Evolutionary conservation across 2,329 filamentous ascomycete genomes (phyloP).

Genomic region (Cadophora gregata): DNA sequence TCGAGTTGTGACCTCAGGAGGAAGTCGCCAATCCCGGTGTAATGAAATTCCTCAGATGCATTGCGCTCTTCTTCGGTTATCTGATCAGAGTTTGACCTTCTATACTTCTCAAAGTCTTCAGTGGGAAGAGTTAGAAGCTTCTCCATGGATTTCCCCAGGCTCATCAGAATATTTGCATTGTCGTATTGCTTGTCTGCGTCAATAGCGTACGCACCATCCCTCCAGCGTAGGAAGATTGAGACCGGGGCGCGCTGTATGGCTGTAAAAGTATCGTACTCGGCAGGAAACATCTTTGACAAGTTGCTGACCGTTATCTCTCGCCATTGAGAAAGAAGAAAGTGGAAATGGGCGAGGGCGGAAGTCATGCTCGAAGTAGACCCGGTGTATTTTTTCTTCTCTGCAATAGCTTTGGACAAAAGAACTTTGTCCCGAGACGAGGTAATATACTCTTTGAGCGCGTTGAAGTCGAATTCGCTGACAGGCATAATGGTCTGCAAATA

Average conservation of each 20-base stretch:
- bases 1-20: conserved; percentile 96
- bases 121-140: conserved; percentile 87
- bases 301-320: conserved; percentile 70
- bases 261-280: conserved; percentile 72
- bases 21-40: conserved; percentile 84
- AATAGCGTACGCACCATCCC: conserved; percentile 88
- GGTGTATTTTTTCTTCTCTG: conserved; percentile 78
- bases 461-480: conserved; percentile 88
- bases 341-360: conserved; percentile 83
- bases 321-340: conserved; percentile 88
- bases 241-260: conserved; percentile 73
- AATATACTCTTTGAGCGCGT: conserved; percentile 82
- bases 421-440: conserved; percentile 85
- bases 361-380: conserved; percentile 99
- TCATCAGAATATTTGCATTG: conserved; percentile 82
- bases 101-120: conserved; percentile 85
- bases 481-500: conserved; percentile 95
- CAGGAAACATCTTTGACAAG: conserved; percentile 70
- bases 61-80: conserved; percentile 75
- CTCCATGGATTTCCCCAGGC: conserved; percentile 95
- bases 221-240: conserved; percentile 81
- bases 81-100: conserved; percentile 69
- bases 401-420: conserved; percentile 70
- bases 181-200: conserved; percentile 96
- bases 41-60: conserved; percentile 82